Conservation (phyloP, 192 early-diverging fungal genomes). For the Coemansia sp. region DNA sequence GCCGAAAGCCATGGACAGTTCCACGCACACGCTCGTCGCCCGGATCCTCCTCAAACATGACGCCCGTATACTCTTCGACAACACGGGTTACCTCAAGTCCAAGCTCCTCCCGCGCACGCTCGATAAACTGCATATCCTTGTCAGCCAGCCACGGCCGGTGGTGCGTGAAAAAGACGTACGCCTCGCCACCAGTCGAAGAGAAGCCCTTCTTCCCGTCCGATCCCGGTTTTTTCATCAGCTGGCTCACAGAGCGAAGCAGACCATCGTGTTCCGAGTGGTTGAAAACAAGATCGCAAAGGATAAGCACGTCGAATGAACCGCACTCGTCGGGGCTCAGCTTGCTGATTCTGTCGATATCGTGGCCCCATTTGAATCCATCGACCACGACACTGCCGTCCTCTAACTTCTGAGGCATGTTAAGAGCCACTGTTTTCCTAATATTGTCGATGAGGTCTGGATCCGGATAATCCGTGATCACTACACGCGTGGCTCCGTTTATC, state of each 20-base stretch:
- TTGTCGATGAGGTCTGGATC: constrained; percentile 75
- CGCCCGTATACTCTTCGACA: constrained; percentile 63
- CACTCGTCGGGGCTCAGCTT: neutral
- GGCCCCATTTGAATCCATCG: constrained; percentile 46
- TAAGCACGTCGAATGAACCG: constrained; percentile 71
- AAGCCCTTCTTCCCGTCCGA: no score
- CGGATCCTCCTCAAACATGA: constrained; percentile 88
- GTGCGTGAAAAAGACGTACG: constrained; percentile 80
- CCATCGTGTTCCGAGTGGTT: constrained; percentile 85
- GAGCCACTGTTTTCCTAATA: constrained; percentile 68
- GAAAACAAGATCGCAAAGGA: constrained; percentile 83
- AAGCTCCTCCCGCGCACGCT: constrained; percentile 64
- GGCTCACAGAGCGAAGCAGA: constrained; percentile 68
- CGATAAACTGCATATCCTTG: constrained; percentile 81
- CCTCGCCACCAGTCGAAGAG: constrained; percentile 50
- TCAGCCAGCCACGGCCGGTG: constrained; percentile 80
- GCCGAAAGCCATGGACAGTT: constrained; percentile 78
- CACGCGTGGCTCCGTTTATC: constrained; percentile 69
- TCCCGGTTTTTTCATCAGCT: constrained; percentile 55
- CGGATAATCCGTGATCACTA: constrained; percentile 51
- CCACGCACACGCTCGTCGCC: constrained; percentile 74
- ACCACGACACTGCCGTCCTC: constrained; percentile 25
- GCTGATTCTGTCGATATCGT: constrained; percentile 35
- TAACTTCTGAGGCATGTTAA: constrained; percentile 58
- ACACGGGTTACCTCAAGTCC: constrained; percentile 71